Base-by-base conservation (phyloP, 2,329 filamentous ascomycete species). In the Clarireedia monteithiana region DNA sequence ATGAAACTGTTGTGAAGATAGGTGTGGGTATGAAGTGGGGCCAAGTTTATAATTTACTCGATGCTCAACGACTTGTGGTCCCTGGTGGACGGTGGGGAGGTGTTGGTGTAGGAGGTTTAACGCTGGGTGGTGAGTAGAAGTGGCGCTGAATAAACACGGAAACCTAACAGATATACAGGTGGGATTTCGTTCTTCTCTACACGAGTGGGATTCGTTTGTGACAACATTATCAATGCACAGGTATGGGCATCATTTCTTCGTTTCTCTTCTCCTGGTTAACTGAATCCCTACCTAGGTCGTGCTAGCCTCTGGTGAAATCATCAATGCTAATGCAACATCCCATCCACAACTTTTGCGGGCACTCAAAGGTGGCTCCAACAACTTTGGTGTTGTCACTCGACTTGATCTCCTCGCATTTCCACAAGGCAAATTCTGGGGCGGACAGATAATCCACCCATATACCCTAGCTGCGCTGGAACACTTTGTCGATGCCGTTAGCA, bases 161-260 rank as follows among this genome's bases (percentile, higher is more conserved):
- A 40, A n/a, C 2, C 15, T 40, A 4, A 40, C 39, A 40, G 17
- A 20, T 6, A 40, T 9, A n/a, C 5, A 46, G 44, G 44, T 15
- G 59, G 59, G 9, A 56, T 59, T 7, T 58, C 55, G 6, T 47
- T 60, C 59, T 44, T 64, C 23, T 52, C 52, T 27, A 50, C 56
- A 6, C 66, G 68, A 50, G 74, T 77, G 55, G 76, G 76, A 17
- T 77, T 72, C 72, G 71, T 74, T 6, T 72, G 72, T 20, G 74
- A 75, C 58, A 75, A 74, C 50, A 69, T 77, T 9, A 65, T 73
- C 26, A 71, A 74, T 50, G 75, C 67, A 45, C 72, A 78, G 53
- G 36, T 55, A 14, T n/a, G 39, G 4, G 10, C 26, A 57, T 60
- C 44, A 56, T 59, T 24, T 59, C 55, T 53, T 40, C 39, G 23